phyloP scores from a whole-genome alignment of 495 filamentous ascomycete genomes.

The Hypoxylon trugodes region DNA sequence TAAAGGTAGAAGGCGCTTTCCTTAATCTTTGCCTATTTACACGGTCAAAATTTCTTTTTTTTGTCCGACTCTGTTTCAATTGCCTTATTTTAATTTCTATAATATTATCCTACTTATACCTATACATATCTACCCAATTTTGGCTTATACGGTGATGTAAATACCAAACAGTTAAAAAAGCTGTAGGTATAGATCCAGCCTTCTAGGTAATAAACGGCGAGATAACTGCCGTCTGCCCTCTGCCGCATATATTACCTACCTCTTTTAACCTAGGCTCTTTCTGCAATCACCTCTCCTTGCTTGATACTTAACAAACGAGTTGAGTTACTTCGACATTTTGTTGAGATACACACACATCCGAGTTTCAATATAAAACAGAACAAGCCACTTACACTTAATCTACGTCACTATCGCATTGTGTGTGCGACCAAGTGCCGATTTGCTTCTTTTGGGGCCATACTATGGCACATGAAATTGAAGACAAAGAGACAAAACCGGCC shows the following conservation, averaged over 20 bases:
- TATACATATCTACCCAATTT: background rate
- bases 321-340: background rate
- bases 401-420: conserved; percentile 11
- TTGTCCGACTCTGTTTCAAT: background rate
- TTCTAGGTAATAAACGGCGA: conserved; percentile 7
- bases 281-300: conserved; percentile 1
- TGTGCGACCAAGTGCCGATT: conserved; percentile 12
- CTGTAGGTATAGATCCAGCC: background rate
- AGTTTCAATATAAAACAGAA: background rate
- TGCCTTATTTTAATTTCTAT: background rate
- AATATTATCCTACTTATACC: background rate
- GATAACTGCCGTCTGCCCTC: conserved; percentile 11
- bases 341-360: background rate
- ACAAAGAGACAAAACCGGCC: conserved; percentile 37
- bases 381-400: background rate
- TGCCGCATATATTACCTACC: conserved; percentile 11
- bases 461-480: conserved; percentile 42
- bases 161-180: background rate
- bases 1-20: conserved; percentile 28
- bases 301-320: conserved; percentile 9
- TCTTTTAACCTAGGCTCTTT: background rate
- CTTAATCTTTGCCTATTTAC: conserved; percentile 19
- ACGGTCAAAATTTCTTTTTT: background rate
- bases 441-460: conserved; percentile 19
- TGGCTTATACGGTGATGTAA: background rate